Evolutionary conservation across 2,329 filamentous ascomycete species (phyloP), one percentile per base, ranked within the genome.

Genomic region (Talaromyces rugulosus): DNA sequence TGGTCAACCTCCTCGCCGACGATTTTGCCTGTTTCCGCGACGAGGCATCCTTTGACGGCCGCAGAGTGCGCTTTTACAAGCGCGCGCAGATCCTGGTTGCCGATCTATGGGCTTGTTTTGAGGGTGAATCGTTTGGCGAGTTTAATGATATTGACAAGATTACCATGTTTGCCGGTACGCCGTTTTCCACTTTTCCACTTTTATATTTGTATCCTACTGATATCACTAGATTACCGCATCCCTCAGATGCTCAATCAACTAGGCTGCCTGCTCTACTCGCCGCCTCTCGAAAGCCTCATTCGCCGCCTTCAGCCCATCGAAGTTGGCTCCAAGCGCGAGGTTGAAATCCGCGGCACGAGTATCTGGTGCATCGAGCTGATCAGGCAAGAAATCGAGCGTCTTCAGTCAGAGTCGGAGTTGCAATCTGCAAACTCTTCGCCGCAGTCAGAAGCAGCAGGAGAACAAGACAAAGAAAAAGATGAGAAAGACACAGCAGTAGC

Each of bases 361-460:
- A 96, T 99, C 67, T 98, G 94, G 93, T 95, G 91, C 64, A 90
- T 98, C 1, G 95, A 99, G 75, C 79, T 97, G 65, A 89, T 99
- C 66, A 83, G 87, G 59, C 84, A 89, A 36, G 91, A 97, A 73
- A 98, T 99, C 57, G 71, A 88, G 61, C 84, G 82, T 53, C 76
- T 85, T 14, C 87, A 97, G 69, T 90, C 92, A 0, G 87, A 89
- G 9, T 55, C 56, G 4, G 36, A 47, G 36, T 50, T 54, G 36
- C 12, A 16, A 53, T 56, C 57, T 3, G 55, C 57, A 5, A 58
- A 62, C 34, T 62, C 60, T 50, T 58, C 60, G 4, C 56, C 50
- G 11, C 51, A 62, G 7, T 62, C 60, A 5, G 55, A 56, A 30
- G 56, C 52, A 2, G 56, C 36, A 31, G 57, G 51, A 23, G 31